Evolutionary conservation across 371 early-diverging fungal genomes (phyloP).

Genomic region (Chytridium lagenaria): DNA sequence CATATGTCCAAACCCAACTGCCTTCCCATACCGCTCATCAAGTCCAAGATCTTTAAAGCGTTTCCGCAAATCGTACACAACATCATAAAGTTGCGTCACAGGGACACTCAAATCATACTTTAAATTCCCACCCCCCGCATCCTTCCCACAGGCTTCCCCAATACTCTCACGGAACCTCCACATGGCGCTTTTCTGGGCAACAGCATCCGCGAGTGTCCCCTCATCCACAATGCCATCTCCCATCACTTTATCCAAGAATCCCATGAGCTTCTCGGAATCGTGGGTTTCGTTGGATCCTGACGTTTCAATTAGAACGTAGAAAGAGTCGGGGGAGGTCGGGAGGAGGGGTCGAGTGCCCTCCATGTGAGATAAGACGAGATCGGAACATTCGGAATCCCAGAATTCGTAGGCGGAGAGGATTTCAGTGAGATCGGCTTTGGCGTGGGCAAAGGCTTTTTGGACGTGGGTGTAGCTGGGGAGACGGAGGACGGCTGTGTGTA

Average conservation of each 20-base stretch:
- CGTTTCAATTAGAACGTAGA: conserved; percentile 93
- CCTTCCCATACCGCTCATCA: conserved; percentile 57
- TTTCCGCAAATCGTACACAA: conserved; percentile 79
- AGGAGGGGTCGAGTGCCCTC: conserved; percentile 62
- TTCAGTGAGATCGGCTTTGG: conserved; percentile 84
- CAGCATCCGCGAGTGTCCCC: conserved; percentile 91
- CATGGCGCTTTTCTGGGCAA: conserved; percentile 66
- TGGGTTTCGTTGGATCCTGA: conserved; percentile 91
- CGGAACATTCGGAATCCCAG: conserved; percentile 79
- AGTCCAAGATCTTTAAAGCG: conserved; percentile 52
- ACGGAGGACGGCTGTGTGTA: conserved; percentile 71
- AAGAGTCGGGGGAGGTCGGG: conserved; percentile 56
- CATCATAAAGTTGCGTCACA: conserved; percentile 82
- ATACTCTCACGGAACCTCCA: conserved; percentile 95
- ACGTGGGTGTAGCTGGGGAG: conserved; percentile 77
- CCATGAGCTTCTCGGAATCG: conserved; percentile 83
- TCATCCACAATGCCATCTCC: conserved; percentile 74
- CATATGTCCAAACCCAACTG: conserved; percentile 85
- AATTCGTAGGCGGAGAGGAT: conserved; percentile 98
- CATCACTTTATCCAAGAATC: conserved; percentile 74
- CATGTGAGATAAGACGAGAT: conserved; percentile 74
- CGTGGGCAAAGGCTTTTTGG: conserved; percentile 74
- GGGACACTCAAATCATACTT: conserved; percentile 94
- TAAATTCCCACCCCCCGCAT: conserved; percentile 74
- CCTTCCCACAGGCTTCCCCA: conserved; percentile 86